Evolutionary conservation across 2,329 filamentous ascomycete species (phyloP), one percentile per base, ranked within the genome.

Genomic region (Apiospora sp.): DNA sequence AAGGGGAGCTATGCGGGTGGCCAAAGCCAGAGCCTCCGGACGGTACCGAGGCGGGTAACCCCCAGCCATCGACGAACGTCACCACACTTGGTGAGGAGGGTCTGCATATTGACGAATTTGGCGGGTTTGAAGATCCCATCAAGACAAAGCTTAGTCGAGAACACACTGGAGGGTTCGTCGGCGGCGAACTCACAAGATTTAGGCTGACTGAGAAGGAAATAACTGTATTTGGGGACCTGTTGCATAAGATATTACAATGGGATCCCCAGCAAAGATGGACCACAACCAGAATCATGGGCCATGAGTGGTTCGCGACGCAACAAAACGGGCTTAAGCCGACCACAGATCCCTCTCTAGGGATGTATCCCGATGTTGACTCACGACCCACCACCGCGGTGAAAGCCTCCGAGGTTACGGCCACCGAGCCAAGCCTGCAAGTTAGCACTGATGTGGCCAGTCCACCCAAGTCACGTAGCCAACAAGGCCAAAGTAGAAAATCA

Each of bases 221-320:
- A 14, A 3, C 4, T 1, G 13, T 7, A 0, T 41, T 75, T 2
- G 68, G 67, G 2, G 75, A 73, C 46, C 64, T 75, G 0, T 68
- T 75, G 8, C 41, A 54, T 16, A 51, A 61, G 2, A 34, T 76
- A 46, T 67, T 76, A 13, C 61, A 64, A 44, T 75, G 75, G 37
- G 22, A 71, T 3, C 61, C 72, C 1, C 24, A 30, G 2, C 7
- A 72, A 3, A 64, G 75, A 14, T 64, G 58, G 58, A 10, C n/a
- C 22, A 64, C 58, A 13, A 8, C 34, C 3, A 22, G 22, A 22
- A 24, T 64, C 19, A 41, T 64, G 34, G 10, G 19, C 19, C 58
- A 64, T 64, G 10, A 8, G 14, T 64, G 34, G 58, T 41, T 64
- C 22, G 34, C 16, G 19, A 3, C 58, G 10, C 34, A 6, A 10